A percentile compares a stretch with the other conserved stretches of the same genome.
phyloP scores from a whole-genome alignment of 2,329 filamentous ascomycete genomes.

The Scolecobasidium constrictum region DNA sequence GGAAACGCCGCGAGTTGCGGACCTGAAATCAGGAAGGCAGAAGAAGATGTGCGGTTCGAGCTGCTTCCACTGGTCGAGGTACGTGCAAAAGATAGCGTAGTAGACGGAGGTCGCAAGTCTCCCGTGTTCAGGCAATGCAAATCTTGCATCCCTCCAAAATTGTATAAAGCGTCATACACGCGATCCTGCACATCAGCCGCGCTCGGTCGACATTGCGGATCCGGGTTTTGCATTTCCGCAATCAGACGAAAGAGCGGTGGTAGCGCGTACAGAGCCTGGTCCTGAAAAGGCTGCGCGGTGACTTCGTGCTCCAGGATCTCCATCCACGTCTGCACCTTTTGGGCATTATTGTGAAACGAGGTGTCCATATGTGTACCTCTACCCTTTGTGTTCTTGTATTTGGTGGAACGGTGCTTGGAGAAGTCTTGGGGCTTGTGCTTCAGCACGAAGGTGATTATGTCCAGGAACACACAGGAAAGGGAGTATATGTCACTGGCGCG shows the following conservation, averaged over 20 bases:
- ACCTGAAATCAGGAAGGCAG: no score
- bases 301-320: constrained; percentile 49
- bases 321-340: constrained; percentile 61
- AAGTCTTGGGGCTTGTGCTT: constrained; percentile 59
- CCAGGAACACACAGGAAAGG: constrained; percentile 60
- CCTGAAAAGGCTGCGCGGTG: constrained; percentile 19
- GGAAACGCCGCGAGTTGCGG: background rate
- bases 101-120: background rate
- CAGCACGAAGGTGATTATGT: constrained; percentile 57
- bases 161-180: constrained; percentile 18
- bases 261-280: constrained; percentile 27
- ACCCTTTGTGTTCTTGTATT: constrained; percentile 42
- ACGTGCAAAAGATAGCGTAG: background rate
- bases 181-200: constrained; percentile 30
- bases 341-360: constrained; percentile 61
- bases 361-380: constrained; percentile 52
- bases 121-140: constrained; percentile 16
- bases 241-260: constrained; percentile 30
- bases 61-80: background rate
- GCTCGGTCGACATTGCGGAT: constrained; percentile 28
- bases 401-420: constrained; percentile 52
- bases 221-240: constrained; percentile 30
- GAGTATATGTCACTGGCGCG: constrained; percentile 52
- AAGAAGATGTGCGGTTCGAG: no score
- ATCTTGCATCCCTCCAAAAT: constrained; percentile 17